Evolutionary conservation across 139 green algal genomes (phyloP).

Genomic region (Volvox africanus): DNA sequence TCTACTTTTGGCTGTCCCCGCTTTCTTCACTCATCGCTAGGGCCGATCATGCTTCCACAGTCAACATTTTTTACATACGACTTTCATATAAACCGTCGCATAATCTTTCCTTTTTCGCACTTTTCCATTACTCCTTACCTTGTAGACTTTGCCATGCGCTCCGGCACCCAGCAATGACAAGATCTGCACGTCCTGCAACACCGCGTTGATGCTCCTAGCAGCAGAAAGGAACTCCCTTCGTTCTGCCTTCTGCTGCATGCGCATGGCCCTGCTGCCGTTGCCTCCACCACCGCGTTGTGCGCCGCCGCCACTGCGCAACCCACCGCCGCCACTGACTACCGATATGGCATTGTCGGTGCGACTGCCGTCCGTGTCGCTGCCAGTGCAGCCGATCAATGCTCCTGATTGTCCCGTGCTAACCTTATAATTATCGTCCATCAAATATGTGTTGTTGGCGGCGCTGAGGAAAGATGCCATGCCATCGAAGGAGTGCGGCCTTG

Average conservation of each 20-base stretch:
- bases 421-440: not conserved
- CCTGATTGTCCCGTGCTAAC: not conserved
- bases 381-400: not conserved
- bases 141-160: slow-evolving; percentile 50
- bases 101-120: too few species aligned
- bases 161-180: slow-evolving; percentile 35
- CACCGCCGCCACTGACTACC: not conserved
- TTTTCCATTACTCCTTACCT: not conserved
- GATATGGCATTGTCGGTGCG: too few species aligned
- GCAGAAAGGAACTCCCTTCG: slow-evolving; percentile 34
- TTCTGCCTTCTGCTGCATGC: slow-evolving; percentile 25
- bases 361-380: not conserved
- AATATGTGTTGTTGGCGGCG: not conserved
- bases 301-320: not conserved
- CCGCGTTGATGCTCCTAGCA: not conserved
- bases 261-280: not conserved
- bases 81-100: too few species aligned
- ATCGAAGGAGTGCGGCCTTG: slow-evolving; percentile 1
- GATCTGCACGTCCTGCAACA: slow-evolving; percentile 45
- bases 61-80: too few species aligned
- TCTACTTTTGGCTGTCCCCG: too few species aligned
- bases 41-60: too few species aligned
- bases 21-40: too few species aligned
- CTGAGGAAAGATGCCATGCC: not conserved
- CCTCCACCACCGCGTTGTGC: too few species aligned